Evolutionary conservation across 176 grass and related monocot species (phyloP), one percentile per base, ranked within the genome.

Genomic region (Aegilops longissima): DNA sequence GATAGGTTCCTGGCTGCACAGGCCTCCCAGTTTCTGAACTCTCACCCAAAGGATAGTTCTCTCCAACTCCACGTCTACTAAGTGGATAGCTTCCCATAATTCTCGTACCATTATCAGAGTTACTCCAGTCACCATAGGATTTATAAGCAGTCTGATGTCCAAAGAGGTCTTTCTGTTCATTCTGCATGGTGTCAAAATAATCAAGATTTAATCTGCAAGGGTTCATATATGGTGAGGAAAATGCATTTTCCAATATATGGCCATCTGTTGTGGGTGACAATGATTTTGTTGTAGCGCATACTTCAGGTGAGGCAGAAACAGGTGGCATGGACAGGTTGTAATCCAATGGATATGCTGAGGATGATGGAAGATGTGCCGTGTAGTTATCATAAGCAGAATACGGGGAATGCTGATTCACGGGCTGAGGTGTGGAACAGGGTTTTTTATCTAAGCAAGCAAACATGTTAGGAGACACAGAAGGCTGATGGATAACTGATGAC

Each of bases 201-300:
- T 90, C 88, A 42, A 93, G 67, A 87, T 69, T 87, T 66, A 90
- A 82, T 80, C 85, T 88, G 78, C 51, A 88, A 31, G 88, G 90
- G 70, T 92, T 89, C 44, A 52, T 80, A 83, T 76, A 80, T 74
- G 80, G 79, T 20, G 51, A 47, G 25, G 70, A 67, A 76, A 68
- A 89, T 81, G 56, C 42, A 86, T 66, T 83, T 25, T 72, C 81
- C 52, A 61, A 64, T 54, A 39, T 29, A 51, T 27, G 52, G 34
- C 44, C 40, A 67, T 89, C 70, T 27, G 30, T 78, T 31, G 45
- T 16, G 27, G 75, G 67, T 5, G 21, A 30, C 38, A 17, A 21
- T 82, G 64, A 33, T 61, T 80, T 89, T 70, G 52, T 20, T 70
- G 34, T 11, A 20, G n/a, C 82, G 24, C 64, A 70, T 59, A 70